Base-by-base conservation (phyloP, 2,329 filamentous ascomycete species). In the Aureobasidium sp. region DNA sequence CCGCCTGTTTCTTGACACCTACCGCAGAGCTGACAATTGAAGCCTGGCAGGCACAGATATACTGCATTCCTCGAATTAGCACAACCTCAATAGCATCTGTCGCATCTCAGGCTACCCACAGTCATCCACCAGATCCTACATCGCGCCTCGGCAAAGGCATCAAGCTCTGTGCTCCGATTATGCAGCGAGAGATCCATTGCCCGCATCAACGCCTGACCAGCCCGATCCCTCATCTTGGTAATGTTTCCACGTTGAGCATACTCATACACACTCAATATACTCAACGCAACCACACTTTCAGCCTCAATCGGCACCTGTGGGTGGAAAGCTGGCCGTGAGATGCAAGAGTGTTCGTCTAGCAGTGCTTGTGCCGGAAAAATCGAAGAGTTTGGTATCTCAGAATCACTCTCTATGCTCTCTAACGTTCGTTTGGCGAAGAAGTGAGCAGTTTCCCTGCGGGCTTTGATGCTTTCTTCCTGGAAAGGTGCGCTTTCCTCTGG, bases 71-170 rank as follows among this genome's bases (percentile, higher is more conserved):
- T 12, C 8, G 60, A 24, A 27, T 53, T 39, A 35, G 29, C 56
- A 53, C 7, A 27, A 40, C 8, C n/a, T n/a, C 17, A 19, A 19
- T 9, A 40, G 35, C 15, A 17, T 39, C 14, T 12, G 31, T 33
- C 31, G 31, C 31, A 12, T 40, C 39, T 40, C 7, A 19, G n/a
- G 7, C 14, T 4, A 50, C 74, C 42, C 65, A 77, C 75, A 19
- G 79, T 81, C 77, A 81, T 81, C 80, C 80, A 82, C 79, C 79
- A 82, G 6, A 76, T 73, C 33, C 79, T 73, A 33, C 78, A 72
- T 65, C 75, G 75, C 14, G 77, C 77, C 65, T 82, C 79, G 0
- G 76, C 70, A 63, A 73, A 79, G 42, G 70, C 68, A 45, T 77
- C 75, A 37, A 77, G 73, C 7, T 70, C 69, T 5, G 73, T 70